These are phyloP conservation scores for Penicillium crystallinum DNA, from an alignment of 495 filamentous ascomycete species.

Conservation along the genomic window DNA sequence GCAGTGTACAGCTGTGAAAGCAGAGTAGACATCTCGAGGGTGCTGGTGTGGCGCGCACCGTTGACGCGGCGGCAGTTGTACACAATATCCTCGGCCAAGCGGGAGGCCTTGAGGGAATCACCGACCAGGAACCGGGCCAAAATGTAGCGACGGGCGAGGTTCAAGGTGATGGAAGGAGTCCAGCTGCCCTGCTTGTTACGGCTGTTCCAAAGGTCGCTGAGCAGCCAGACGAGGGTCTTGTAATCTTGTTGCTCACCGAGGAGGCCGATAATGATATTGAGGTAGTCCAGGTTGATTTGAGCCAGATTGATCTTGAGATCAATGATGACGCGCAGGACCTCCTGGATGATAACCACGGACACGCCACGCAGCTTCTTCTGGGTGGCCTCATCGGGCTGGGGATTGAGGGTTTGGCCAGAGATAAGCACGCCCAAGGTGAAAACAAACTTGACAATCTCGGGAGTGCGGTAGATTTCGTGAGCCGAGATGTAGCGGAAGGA, in stretches of 20 bases:
- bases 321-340: too few relatives aligned
- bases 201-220: slow-evolving; percentile 30
- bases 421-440: too few relatives aligned
- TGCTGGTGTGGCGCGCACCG: slow-evolving; percentile 29
- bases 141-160: slow-evolving; percentile 34
- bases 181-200: slow-evolving; percentile 25
- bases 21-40: slow-evolving; percentile 35
- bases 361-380: too few relatives aligned
- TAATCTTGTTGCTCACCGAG: slow-evolving; percentile 37
- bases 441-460: too few relatives aligned
- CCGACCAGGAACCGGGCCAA: slow-evolving; percentile 34
- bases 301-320: slow-evolving; percentile 27
- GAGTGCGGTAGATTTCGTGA: too few relatives aligned
- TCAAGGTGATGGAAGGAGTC: slow-evolving; percentile 23
- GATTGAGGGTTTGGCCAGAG: too few relatives aligned
- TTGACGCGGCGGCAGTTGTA: slow-evolving; percentile 41
- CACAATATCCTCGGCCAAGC: slow-evolving; percentile 38
- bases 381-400: too few relatives aligned
- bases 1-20: slow-evolving; percentile 37
- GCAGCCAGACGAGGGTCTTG: slow-evolving; percentile 33
- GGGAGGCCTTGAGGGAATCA: slow-evolving; percentile 27
- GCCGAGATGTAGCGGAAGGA: too few relatives aligned
- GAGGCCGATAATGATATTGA: slow-evolving; percentile 32
- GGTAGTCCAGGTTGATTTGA: slow-evolving; percentile 24
- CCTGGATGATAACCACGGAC: too few relatives aligned